Base-by-base conservation (phyloP, 1,139 yeast genomes). In the Schwanniomyces etchellsii region DNA sequence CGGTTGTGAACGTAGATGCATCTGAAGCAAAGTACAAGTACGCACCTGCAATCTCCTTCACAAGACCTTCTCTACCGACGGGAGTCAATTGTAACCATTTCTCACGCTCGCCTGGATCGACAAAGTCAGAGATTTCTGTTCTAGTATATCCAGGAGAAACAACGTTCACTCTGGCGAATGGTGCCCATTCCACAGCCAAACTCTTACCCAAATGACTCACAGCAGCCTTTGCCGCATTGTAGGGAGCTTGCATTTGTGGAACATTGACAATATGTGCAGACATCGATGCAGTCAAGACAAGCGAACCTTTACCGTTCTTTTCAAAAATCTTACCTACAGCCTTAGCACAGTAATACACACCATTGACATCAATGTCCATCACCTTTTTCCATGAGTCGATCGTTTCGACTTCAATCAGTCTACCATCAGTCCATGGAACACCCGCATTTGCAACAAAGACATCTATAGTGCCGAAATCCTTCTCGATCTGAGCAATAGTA, bases 381-480 rank as follows among this genome's bases (percentile, higher is more conserved):
- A 84, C 77, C 48, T 71, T 73, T 42, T 77, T 61, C 88, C 88
- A 83, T 42, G 36, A 37, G 7, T 74, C 74, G 54, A 54, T 57
- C 24, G 64, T 68, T 38, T 65, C 63, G 14, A 67, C 73, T 33
- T 82, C 85, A 37, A 82, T 61, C 44, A 77, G 53, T 24, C 79
- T 68, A 15, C 94, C 95, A 16, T 76, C 74, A 22, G 78, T 71
- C 95, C 95, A 86, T 17, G 93, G 84, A 26, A 84, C 76, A 38
- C 96, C 96, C 15, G 96, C 96, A 55, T 86, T 86, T 48, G 95
- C 93, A 17, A 86, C 94, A 51, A 85, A 81, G 22, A 85, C 68
- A 51, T 86, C 96, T 44, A 86, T 79, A 37, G 77, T 75, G 24
- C 77, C 77, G 52, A 88, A 86, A 49, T 85, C 95, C 43, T 64